A percentile compares a stretch with the other conserved stretches of the same genome.
Evolutionary conservation across 1,284 basidiomycete genomes (phyloP).

Genomic region (Chiua sp.): DNA sequence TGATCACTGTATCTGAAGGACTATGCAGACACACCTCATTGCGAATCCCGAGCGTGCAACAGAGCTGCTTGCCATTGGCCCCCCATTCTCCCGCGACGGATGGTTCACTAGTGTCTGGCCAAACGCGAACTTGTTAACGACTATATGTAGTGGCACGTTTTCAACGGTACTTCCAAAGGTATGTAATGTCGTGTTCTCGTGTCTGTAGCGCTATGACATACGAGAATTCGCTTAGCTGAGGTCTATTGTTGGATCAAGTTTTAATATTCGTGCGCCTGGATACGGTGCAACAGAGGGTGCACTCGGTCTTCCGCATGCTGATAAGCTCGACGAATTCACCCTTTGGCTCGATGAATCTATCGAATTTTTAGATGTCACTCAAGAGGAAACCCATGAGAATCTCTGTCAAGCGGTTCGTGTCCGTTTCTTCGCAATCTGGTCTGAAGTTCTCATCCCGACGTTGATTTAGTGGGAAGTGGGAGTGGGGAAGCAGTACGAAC

Average conservation of each 20-base stretch:
- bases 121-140: background rate
- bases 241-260: slow-evolving; percentile 15
- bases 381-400: slow-evolving; percentile 12
- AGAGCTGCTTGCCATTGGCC: background rate
- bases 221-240: slow-evolving; percentile 10
- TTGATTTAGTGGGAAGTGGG: slow-evolving; percentile 28
- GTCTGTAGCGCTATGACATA: background rate
- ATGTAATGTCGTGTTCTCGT: background rate
- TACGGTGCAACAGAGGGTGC: slow-evolving; percentile 15
- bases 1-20: background rate
- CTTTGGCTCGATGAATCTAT: slow-evolving; percentile 6
- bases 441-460: background rate
- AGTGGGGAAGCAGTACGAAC: slow-evolving; percentile 23
- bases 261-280: slow-evolving; percentile 5
- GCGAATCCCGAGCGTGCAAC: slow-evolving; percentile 1
- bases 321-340: slow-evolving; percentile 10
- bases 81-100: slow-evolving; percentile 2
- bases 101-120: slow-evolving; percentile 2
- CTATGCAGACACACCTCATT: slow-evolving; percentile 2
- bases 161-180: background rate
- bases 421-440: no score
- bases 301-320: background rate
- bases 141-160: background rate
- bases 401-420: slow-evolving; percentile 20
- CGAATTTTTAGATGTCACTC: slow-evolving; percentile 22